Conservation (phyloP, 2,329 filamentous ascomycete species). For the Apiospora saccharicola region DNA sequence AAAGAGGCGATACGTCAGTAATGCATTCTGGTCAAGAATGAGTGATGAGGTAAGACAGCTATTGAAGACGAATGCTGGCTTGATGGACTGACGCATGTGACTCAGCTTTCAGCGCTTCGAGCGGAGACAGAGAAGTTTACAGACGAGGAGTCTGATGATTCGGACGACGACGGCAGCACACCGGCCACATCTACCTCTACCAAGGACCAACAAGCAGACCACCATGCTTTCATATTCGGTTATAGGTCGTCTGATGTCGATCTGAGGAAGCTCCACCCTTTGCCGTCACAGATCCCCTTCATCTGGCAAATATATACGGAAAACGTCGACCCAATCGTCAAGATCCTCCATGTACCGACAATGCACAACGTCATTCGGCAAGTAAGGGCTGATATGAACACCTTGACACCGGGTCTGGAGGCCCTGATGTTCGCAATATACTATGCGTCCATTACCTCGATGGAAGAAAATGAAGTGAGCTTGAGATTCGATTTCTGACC, state of each 20-base stretch:
- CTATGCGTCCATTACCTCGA: slow-evolving; percentile 63
- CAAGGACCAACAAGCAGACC: slow-evolving; percentile 51
- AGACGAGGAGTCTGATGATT: slow-evolving; percentile 64
- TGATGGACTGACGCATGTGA: slow-evolving; percentile 31
- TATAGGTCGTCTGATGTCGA: slow-evolving; percentile 76
- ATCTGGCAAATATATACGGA: slow-evolving; percentile 77
- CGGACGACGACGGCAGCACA: slow-evolving; percentile 65
- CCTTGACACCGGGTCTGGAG: slow-evolving; percentile 63
- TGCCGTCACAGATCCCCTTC: slow-evolving; percentile 68
- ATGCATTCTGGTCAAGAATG: slow-evolving; percentile 78
- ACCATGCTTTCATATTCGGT: slow-evolving; percentile 77
- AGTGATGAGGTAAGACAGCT: slow-evolving; percentile 70
- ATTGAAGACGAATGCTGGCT: background rate
- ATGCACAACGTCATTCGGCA: slow-evolving; percentile 67
- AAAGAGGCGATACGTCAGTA: slow-evolving; percentile 76
- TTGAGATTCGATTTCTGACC: background rate
- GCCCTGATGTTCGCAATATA: slow-evolving; percentile 71
- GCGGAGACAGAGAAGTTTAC: slow-evolving; percentile 57
- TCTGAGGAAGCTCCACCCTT: slow-evolving; percentile 68
- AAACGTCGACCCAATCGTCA: slow-evolving; percentile 77
- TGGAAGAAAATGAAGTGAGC: slow-evolving; percentile 66
- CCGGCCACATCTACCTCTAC: slow-evolving; percentile 49
- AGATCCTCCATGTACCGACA: slow-evolving; percentile 74
- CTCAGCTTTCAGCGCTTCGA: slow-evolving; percentile 54
- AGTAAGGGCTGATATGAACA: slow-evolving; percentile 65